These are phyloP conservation scores for Crepidotus variabilis DNA, from an alignment of 768 basidiomycete genomes.

Conservation along the genomic window DNA sequence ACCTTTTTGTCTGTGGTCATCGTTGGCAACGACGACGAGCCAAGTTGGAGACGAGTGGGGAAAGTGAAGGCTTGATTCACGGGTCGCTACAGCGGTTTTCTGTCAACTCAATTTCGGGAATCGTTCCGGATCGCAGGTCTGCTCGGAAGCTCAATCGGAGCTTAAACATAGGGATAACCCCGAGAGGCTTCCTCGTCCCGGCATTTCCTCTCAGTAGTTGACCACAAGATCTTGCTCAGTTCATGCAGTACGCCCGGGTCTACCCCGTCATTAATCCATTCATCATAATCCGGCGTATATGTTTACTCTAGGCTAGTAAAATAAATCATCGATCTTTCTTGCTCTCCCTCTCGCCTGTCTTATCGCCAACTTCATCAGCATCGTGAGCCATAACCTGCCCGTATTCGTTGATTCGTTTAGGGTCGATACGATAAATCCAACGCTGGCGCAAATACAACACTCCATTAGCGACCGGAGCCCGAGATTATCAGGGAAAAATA, in stretches of 20 bases:
- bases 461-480: conserved; percentile 12
- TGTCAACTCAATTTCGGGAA: conserved; percentile 14
- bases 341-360: conserved; percentile 30
- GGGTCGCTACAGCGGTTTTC: neutral
- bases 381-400: conserved; percentile 74
- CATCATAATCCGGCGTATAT: neutral
- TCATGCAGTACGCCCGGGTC: conserved; percentile 1
- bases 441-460: conserved; percentile 46
- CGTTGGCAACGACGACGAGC: conserved; percentile 10
- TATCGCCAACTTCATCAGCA: conserved; percentile 34
- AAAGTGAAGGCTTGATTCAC: neutral
- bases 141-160: conserved; percentile 26
- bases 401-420: conserved; percentile 93
- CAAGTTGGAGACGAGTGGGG: conserved; percentile 7
- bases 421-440: conserved; percentile 97
- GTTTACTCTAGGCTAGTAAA: neutral
- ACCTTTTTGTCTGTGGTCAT: conserved; percentile 17
- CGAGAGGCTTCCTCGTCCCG: neutral
- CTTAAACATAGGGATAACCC: conserved; percentile 14
- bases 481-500: conserved; percentile 7
- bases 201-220: neutral
- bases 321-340: conserved; percentile 49
- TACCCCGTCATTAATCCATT: conserved; percentile 11
- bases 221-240: too few relatives aligned
- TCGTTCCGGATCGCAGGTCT: conserved; percentile 39